A percentile compares a stretch with the other conserved stretches of the same genome.
phyloP scores from a whole-genome alignment of 2,329 filamentous ascomycete genomes.

The Colletotrichum magnum region DNA sequence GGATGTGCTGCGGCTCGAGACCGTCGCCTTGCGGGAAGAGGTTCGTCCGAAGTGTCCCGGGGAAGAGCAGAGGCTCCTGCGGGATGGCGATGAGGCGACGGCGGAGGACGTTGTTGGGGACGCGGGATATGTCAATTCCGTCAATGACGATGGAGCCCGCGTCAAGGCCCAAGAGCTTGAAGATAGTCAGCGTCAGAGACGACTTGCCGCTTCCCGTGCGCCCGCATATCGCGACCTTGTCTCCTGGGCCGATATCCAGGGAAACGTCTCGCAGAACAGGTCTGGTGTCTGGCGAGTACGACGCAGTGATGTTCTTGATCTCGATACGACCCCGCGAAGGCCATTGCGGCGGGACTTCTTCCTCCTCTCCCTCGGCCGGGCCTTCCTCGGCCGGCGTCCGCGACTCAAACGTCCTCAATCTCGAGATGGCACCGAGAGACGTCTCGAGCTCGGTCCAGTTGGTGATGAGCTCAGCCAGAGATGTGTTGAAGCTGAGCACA shows the following conservation, averaged over 20 bases:
- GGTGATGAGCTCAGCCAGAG: conserved; percentile 43
- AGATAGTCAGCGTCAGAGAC: conserved; percentile 41
- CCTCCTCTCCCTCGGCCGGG: conserved; percentile 17
- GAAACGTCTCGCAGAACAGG: conserved; percentile 39
- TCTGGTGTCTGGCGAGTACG: conserved; percentile 18
- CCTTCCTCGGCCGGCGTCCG: conserved; percentile 36
- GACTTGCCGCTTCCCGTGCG: conserved; percentile 44
- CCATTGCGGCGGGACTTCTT: conserved; percentile 39
- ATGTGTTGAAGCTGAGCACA: conserved; percentile 48
- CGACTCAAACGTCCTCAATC: conserved; percentile 41
- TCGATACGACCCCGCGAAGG: conserved; percentile 40
- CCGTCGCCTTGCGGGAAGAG: background rate
- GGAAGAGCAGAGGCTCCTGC: conserved; percentile 46
- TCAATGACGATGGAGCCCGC: conserved; percentile 48
- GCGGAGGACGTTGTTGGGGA: conserved; percentile 45
- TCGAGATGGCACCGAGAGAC: conserved; percentile 44
- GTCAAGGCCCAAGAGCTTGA: conserved; percentile 46
- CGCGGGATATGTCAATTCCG: conserved; percentile 45
- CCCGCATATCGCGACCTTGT: conserved; percentile 45
- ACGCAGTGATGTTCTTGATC: conserved; percentile 37
- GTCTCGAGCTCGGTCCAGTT: conserved; percentile 44
- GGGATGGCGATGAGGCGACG: conserved; percentile 50
- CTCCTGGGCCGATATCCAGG: conserved; percentile 39
- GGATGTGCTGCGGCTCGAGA: conserved; percentile 16
- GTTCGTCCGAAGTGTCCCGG: conserved; percentile 19